Evolutionary conservation across 2,329 filamentous ascomycete genomes (phyloP).

Genomic region (Biscogniauxia mediterranea): DNA sequence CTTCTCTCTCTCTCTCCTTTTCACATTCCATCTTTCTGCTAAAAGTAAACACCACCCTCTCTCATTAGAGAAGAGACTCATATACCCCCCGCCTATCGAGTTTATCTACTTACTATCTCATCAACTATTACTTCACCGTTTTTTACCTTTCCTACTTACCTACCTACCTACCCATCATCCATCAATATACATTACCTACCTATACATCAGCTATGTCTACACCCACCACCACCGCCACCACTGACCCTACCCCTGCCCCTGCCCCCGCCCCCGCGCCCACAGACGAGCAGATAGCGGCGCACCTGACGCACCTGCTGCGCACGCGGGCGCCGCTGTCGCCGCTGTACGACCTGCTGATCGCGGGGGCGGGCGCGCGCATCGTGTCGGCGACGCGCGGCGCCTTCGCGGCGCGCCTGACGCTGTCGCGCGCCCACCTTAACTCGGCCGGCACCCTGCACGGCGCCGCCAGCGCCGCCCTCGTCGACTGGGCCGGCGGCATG

Average conservation of each 20-base stretch:
- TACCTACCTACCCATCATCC: no score
- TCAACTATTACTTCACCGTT: no score
- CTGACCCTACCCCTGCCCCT: slow-evolving; percentile 8
- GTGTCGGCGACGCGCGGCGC: slow-evolving; percentile 44
- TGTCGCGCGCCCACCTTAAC: slow-evolving; percentile 62
- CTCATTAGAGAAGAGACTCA: no score
- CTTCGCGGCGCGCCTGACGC: slow-evolving; percentile 47
- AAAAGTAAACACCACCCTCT: no score
- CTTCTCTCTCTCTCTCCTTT: no score
- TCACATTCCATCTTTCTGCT: no score
- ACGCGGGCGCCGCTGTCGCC: slow-evolving; percentile 41
- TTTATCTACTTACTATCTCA: no score
- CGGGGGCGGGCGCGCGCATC: slow-evolving; percentile 44
- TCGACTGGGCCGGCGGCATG: slow-evolving; percentile 73
- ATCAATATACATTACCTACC: no score
- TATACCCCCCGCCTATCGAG: no score
- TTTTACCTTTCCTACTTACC: no score
- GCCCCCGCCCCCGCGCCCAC: slow-evolving; percentile 4
- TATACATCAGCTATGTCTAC: no score
- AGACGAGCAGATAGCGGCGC: slow-evolving; percentile 27
- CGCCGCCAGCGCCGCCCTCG: slow-evolving; percentile 66
- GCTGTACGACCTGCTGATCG: slow-evolving; percentile 54
- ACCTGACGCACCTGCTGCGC: slow-evolving; percentile 31
- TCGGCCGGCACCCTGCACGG: slow-evolving; percentile 67
- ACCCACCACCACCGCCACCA: no score